These are phyloP conservation scores for Trypanosoma congolense DNA, from an alignment of 208 protist species.

Conservation along the genomic window DNA sequence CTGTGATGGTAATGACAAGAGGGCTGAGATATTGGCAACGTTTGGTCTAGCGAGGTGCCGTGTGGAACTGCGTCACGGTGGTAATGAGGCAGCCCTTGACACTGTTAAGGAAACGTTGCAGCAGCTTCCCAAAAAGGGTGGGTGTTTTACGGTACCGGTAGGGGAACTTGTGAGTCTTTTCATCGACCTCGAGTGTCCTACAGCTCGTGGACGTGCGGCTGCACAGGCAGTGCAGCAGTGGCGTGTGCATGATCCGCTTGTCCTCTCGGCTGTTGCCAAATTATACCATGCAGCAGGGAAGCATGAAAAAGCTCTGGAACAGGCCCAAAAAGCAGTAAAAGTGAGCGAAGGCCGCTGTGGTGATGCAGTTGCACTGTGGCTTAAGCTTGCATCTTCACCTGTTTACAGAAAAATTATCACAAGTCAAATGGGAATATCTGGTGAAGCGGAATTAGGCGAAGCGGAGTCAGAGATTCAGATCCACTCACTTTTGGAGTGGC, in stretches of 20 bases:
- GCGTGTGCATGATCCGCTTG: constrained; percentile 70
- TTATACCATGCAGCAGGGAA: constrained; percentile 63
- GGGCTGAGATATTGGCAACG: constrained; percentile 15
- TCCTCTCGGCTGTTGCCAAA: constrained; percentile 52
- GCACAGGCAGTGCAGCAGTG: constrained; percentile 66
- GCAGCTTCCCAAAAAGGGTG: constrained; percentile 63
- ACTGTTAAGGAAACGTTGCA: constrained; percentile 57
- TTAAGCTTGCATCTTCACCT: constrained; percentile 36
- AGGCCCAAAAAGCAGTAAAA: constrained; percentile 62
- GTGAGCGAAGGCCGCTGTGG: constrained; percentile 32
- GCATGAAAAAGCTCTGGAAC: constrained; percentile 47
- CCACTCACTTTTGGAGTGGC: constrained; percentile 8
- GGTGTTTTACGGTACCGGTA: constrained; percentile 35
- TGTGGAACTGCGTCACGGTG: constrained; percentile 32
- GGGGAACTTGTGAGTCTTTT: constrained; percentile 56
- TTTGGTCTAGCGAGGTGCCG: constrained; percentile 40
- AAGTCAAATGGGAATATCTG: constrained; percentile 10
- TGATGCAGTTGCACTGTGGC: constrained; percentile 67
- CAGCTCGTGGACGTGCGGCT: constrained; percentile 48
- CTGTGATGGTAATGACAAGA: constrained; percentile 7
- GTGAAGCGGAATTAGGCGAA: constrained; percentile 12
- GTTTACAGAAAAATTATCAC: constrained; percentile 22
- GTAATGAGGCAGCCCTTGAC: constrained; percentile 47
- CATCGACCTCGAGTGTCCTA: constrained; percentile 56
- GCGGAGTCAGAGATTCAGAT: constrained; percentile 4